Evolutionary conservation across 2,329 filamentous ascomycete species (phyloP).

Genomic region (Aspergillus quadrilineatus): DNA sequence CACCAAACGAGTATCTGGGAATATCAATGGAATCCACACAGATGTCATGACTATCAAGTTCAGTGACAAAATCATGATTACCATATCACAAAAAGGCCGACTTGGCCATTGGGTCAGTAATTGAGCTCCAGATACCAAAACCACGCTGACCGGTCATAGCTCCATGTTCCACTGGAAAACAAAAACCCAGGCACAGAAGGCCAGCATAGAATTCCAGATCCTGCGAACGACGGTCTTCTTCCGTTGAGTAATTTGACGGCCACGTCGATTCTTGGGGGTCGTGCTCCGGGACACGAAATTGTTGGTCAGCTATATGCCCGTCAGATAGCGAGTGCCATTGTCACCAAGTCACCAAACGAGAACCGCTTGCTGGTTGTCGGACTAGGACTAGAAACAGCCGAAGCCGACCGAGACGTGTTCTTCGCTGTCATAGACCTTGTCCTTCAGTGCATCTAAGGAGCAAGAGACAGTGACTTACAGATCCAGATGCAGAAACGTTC

Average conservation of each 20-base stretch:
- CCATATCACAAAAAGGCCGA: conserved; percentile 79
- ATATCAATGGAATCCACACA: conserved; percentile 68
- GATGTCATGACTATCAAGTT: conserved; percentile 73
- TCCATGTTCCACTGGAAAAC: conserved; percentile 36
- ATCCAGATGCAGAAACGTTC: conserved; percentile 9
- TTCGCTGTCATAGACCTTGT: conserved; percentile 46
- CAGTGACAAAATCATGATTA: conserved; percentile 86
- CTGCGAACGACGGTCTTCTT: conserved; percentile 59
- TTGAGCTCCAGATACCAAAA: not conserved
- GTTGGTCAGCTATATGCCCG: conserved; percentile 85
- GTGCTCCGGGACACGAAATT: conserved; percentile 74
- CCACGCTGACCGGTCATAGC: conserved; percentile 19
- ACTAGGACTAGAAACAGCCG: conserved; percentile 53
- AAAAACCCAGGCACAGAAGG: conserved; percentile 37
- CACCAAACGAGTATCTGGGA: conserved; percentile 59
- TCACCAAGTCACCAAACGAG: conserved; percentile 66
- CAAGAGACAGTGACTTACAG: conserved; percentile 13
- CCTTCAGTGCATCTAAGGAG: conserved; percentile 40
- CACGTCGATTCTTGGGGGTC: conserved; percentile 81
- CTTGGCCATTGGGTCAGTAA: conserved; percentile 83
- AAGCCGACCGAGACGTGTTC: conserved; percentile 42
- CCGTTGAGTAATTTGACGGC: conserved; percentile 82
- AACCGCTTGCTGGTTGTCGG: conserved; percentile 60
- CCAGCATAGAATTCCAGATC: conserved; percentile 40
- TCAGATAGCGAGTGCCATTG: conserved; percentile 79